These are phyloP conservation scores for Xylariaceae sp. DNA, from an alignment of 2,329 filamentous ascomycete species.

Conservation along the genomic window DNA sequence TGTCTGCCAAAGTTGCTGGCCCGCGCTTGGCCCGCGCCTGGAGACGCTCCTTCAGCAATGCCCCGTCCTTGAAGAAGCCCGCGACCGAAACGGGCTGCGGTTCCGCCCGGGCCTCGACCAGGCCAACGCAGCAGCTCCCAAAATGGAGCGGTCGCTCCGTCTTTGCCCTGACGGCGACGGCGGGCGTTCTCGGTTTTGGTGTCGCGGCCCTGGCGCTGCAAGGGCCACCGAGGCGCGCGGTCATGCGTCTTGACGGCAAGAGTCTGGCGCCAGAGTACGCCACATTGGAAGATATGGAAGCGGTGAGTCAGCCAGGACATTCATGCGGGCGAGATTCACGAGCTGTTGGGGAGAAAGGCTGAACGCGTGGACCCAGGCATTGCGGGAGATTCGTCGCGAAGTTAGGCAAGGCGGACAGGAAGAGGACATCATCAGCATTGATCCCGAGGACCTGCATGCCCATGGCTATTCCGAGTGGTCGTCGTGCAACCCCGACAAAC, in stretches of 20 bases:
- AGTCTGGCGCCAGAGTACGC: slow-evolving; percentile 38
- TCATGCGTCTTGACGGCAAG: slow-evolving; percentile 26
- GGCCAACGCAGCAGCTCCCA: slow-evolving; percentile 8
- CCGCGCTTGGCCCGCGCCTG: slow-evolving; percentile 14
- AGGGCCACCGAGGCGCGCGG: slow-evolving; percentile 14
- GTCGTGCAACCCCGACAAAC: slow-evolving; percentile 53
- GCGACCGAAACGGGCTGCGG: slow-evolving; percentile 7
- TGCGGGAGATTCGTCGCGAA: slow-evolving; percentile 48
- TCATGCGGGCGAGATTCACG: too few species aligned
- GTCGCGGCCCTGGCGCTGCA: slow-evolving; percentile 23
- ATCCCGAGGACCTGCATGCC: slow-evolving; percentile 55
- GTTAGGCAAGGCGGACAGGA: slow-evolving; percentile 28
- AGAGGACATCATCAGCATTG: slow-evolving; percentile 57
- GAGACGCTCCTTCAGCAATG: slow-evolving; percentile 15
- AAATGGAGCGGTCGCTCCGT: slow-evolving; percentile 28
- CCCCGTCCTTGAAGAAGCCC: slow-evolving; percentile 11
- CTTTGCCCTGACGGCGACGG: slow-evolving; percentile 23
- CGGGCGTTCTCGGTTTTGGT: slow-evolving; percentile 27
- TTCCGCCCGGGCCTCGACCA: slow-evolving; percentile 9
- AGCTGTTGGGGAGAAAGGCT: too few species aligned
- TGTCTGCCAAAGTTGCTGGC: slow-evolving; percentile 17
- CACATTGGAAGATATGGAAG: slow-evolving; percentile 44
- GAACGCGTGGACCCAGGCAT: slow-evolving; percentile 37
- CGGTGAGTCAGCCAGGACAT: slow-evolving; percentile 34
- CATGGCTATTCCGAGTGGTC: slow-evolving; percentile 69